Conservation (phyloP, 805 yeast genomes). For the Wickerhamomyces rabaulensis region DNA sequence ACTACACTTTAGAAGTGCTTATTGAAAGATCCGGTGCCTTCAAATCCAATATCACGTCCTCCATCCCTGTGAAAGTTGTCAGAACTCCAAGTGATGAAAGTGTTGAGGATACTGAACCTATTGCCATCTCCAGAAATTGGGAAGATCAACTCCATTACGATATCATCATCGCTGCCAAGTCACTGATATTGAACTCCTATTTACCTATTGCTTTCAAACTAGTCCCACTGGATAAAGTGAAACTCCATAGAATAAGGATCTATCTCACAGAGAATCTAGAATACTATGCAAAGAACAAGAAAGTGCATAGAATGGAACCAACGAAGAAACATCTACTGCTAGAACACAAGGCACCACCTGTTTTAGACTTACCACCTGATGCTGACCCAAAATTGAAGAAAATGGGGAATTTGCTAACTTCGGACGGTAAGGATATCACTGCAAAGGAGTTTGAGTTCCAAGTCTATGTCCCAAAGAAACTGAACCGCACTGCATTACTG, state of each 20-base stretch:
- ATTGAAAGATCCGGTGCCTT: constrained; percentile 82
- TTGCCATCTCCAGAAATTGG: constrained; percentile 88
- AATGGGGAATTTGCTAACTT: constrained; percentile 34
- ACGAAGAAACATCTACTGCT: constrained; percentile 70
- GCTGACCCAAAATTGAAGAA: constrained; percentile 34
- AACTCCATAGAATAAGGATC: constrained; percentile 79
- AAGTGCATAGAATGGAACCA: constrained; percentile 92
- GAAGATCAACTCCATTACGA: constrained; percentile 88
- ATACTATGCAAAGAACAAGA: constrained; percentile 79
- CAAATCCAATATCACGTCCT: constrained; percentile 66
- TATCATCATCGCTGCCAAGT: constrained; percentile 84
- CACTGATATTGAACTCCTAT: constrained; percentile 75
- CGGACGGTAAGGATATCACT: constrained; percentile 46
- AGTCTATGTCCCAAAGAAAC: constrained; percentile 71
- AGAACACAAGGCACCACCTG: constrained; percentile 69
- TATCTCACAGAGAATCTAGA: constrained; percentile 87
- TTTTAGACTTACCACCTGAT: constrained; percentile 26
- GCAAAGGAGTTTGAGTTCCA: constrained; percentile 83
- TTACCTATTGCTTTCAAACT: constrained; percentile 81
- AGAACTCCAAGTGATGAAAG: constrained; percentile 75
- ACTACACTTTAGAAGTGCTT: constrained; percentile 61
- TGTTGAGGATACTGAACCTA: constrained; percentile 89
- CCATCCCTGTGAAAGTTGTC: constrained; percentile 58
- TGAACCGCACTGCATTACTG: constrained; percentile 49
- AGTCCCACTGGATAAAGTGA: constrained; percentile 80